Evolutionary conservation across 306 rosid species (phyloP), one percentile per base, ranked within the genome.

Genomic region (Abrus precatorius): DNA sequence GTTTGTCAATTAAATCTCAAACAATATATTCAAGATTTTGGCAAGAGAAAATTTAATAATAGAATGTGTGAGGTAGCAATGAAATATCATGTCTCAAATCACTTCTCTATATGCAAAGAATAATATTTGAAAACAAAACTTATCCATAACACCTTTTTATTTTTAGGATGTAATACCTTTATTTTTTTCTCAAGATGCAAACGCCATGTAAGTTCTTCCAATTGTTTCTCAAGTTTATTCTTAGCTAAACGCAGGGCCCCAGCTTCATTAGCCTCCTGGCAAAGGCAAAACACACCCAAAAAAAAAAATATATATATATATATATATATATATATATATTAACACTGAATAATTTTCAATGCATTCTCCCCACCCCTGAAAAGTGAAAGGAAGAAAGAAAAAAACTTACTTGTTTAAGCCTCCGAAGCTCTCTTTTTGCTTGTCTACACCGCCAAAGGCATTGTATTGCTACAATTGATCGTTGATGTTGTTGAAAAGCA

Each of bases 161-260:
- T 3, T 43, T 9, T 9, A 1, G 60, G 34, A 64, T 63, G 69
- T n/a, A 78, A 73, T 93, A 93, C 98, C 98, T 93, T 90, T 59
- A 91, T 62, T 90, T 95, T 83, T 88, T 91, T 93, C 72, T 93
- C 98, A 63, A 93, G 90, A 60, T 93, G 97, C 85, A 93, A 79
- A 20, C 98, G 92, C 98, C 98, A 91, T 0, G 93, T 87, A 75
- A 93, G 89, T 76, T 93, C 98, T 70, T 93, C 98, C 82, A 93
- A 83, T 80, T 91, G 97, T 86, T 89, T 93, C 91, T 93, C 98
- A 28, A 93, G 98, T 87, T 93, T 93, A 85, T 38, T 90, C 88
- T 91, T 93, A 52, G 95, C 97, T 64, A 93, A 84, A 69, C 98
- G 98, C 82, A 93, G 77, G 85, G 98, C 97, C 61, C 97, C 98